Conservation (phyloP, 1,284 basidiomycete genomes). For the Trichosporon sp. region DNA sequence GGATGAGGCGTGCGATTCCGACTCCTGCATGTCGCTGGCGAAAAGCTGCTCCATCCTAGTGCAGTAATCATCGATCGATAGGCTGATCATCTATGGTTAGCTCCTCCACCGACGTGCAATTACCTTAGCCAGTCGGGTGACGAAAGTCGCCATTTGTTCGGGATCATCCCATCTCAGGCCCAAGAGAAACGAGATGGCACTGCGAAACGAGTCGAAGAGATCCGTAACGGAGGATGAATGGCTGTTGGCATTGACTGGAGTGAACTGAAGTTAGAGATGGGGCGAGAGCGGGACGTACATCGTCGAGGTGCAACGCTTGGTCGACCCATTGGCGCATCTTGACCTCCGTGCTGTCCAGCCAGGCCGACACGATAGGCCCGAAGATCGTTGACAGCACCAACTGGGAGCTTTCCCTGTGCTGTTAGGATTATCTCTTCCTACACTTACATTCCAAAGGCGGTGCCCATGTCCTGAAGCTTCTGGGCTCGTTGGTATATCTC, state of each 20-base stretch:
- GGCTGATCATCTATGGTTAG: constrained; percentile 69
- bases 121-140: constrained; percentile 79
- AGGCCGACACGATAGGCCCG: constrained; percentile 80
- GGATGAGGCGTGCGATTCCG: constrained; percentile 51
- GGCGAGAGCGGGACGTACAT: constrained; percentile 54
- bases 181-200: constrained; percentile 81
- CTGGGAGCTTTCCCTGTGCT: constrained; percentile 22
- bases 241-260: constrained; percentile 73
- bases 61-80: constrained; percentile 90
- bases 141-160: constrained; percentile 83
- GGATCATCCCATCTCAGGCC: constrained; percentile 88
- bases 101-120: constrained; percentile 5
- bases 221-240: constrained; percentile 96
- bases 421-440: neutral
- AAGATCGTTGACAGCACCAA: constrained; percentile 74
- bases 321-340: constrained; percentile 95
- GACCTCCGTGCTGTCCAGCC: constrained; percentile 82
- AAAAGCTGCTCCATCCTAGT: constrained; percentile 81
- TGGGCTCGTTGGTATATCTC: constrained; percentile 65
- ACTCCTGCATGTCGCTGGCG: constrained; percentile 71
- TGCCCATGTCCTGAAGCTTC: constrained; percentile 66
- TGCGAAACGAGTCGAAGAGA: constrained; percentile 87
- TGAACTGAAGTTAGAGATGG: constrained; percentile 55
- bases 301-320: constrained; percentile 79
- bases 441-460: constrained; percentile 58